phyloP scores from a whole-genome alignment of 1,139 yeast species.

The Suhomyces panamericanus region DNA sequence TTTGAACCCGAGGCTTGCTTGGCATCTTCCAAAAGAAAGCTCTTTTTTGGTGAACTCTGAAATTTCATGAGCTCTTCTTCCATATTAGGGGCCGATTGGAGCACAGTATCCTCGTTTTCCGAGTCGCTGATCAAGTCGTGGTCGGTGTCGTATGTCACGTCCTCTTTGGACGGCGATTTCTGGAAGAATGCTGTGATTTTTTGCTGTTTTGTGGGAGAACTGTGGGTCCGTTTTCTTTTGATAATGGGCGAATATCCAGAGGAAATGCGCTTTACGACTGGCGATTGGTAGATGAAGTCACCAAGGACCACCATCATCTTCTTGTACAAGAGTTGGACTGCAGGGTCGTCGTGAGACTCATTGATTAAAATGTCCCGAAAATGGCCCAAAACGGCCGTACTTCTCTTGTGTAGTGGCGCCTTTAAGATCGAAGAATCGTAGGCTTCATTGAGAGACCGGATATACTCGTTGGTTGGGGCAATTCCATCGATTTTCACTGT shows the following conservation, averaged over 20 bases:
- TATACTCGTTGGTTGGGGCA: slow-evolving; percentile 21
- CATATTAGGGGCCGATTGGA: slow-evolving; percentile 16
- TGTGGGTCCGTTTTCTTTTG: slow-evolving; percentile 5
- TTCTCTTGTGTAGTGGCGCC: slow-evolving; percentile 25
- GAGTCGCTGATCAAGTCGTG: slow-evolving; percentile 30
- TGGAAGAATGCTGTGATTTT: slow-evolving; percentile 17
- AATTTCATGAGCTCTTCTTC: slow-evolving; percentile 22
- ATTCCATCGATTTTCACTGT: slow-evolving; percentile 20
- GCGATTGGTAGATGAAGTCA: slow-evolving; percentile 14
- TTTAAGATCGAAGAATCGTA: slow-evolving; percentile 23
- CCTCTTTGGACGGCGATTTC: slow-evolving; percentile 5
- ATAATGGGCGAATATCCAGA: slow-evolving; percentile 10
- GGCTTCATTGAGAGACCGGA: slow-evolving; percentile 21
- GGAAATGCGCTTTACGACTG: slow-evolving; percentile 8
- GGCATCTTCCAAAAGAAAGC: slow-evolving; percentile 9
- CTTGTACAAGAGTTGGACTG: slow-evolving; percentile 5
- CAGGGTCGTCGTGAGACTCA: slow-evolving; percentile 2
- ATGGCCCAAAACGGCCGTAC: slow-evolving; percentile 18
- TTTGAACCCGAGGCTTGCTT: slow-evolving; percentile 19
- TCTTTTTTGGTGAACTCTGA: slow-evolving; percentile 10
- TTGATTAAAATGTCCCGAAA: slow-evolving; percentile 14
- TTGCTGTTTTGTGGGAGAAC: slow-evolving; percentile 15
- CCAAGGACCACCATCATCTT: slow-evolving; percentile 10
- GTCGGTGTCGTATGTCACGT: slow-evolving; percentile 1
- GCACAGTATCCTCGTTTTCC: slow-evolving; percentile 21